Percentiles rank a stretch among this genome's conserved stretches.
These are phyloP conservation scores for Beta macrorhiza DNA, from an alignment of 179 eudicot species.

Conservation along the genomic window DNA sequence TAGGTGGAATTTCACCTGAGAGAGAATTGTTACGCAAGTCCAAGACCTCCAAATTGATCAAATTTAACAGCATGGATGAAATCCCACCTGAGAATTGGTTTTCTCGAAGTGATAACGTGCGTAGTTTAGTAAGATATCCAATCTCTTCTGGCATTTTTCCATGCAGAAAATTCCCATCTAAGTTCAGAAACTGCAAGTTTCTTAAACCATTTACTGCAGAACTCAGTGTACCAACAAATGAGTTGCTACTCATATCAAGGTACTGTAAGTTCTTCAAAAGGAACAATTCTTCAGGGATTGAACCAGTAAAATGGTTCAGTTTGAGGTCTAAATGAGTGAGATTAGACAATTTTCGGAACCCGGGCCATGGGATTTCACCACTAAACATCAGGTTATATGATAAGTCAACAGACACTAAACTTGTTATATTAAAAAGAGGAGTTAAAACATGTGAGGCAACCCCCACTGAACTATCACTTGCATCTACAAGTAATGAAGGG, in stretches of 20 bases:
- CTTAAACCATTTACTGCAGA: constrained; percentile 35
- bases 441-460: constrained; percentile 26
- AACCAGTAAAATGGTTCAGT: constrained; percentile 46
- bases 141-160: constrained; percentile 46
- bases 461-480: neutral
- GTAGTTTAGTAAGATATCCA: constrained; percentile 41
- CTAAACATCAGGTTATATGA: constrained; percentile 38
- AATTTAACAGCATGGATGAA: constrained; percentile 32
- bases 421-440: constrained; percentile 40
- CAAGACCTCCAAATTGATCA: constrained; percentile 38
- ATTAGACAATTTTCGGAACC: constrained; percentile 44
- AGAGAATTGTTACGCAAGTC: constrained; percentile 38
- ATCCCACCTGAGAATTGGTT: constrained; percentile 44
- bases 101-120: constrained; percentile 33
- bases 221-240: constrained; percentile 37
- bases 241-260: constrained; percentile 51
- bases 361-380: constrained; percentile 39
- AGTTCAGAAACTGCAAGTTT: constrained; percentile 34
- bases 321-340: constrained; percentile 47
- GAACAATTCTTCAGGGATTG: constrained; percentile 43
- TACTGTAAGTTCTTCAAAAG: constrained; percentile 35
- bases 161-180: constrained; percentile 42
- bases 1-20: constrained; percentile 22
- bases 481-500: constrained; percentile 22
- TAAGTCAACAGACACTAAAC: constrained; percentile 40